phyloP scores from a whole-genome alignment of 805 yeast species.

The Suhomyces sp. region DNA sequence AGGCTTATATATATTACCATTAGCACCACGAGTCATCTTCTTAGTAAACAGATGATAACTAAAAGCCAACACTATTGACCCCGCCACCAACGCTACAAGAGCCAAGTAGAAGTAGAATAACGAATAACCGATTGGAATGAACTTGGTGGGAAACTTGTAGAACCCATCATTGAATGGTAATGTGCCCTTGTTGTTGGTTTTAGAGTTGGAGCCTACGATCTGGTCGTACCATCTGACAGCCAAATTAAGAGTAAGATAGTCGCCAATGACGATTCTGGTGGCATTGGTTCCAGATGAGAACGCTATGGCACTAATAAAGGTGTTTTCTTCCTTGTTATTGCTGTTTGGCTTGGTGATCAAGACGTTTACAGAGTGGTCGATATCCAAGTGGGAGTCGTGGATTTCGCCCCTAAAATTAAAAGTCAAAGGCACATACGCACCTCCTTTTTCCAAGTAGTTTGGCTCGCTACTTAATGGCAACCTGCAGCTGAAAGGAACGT shows the following conservation, averaged over 20 bases:
- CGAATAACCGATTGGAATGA: conserved; percentile 26
- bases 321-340: conserved; percentile 26
- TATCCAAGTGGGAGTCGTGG: conserved; percentile 64
- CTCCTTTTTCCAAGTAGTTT: conserved; percentile 40
- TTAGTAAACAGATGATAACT: conserved; percentile 8
- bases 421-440: conserved; percentile 55
- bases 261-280: conserved; percentile 65
- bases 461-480: conserved; percentile 49
- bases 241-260: conserved; percentile 52
- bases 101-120: conserved; percentile 19
- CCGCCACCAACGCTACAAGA: conserved; percentile 21
- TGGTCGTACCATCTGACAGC: conserved; percentile 56
- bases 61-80: conserved; percentile 20
- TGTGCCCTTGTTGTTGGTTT: conserved; percentile 9
- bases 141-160: conserved; percentile 34
- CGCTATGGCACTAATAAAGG: conserved; percentile 54
- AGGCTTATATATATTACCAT: conserved; percentile 5
- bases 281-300: conserved; percentile 62
- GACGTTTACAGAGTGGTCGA: conserved; percentile 57
- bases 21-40: conserved; percentile 1
- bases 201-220: conserved; percentile 19
- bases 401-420: conserved; percentile 65
- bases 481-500: conserved; percentile 70
- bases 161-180: conserved; percentile 41
- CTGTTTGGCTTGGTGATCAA: conserved; percentile 40